Evolutionary conservation across 441 rosid genomes (phyloP), one percentile per base, ranked within the genome.

Genomic region (Gossypium schwendimanii): DNA sequence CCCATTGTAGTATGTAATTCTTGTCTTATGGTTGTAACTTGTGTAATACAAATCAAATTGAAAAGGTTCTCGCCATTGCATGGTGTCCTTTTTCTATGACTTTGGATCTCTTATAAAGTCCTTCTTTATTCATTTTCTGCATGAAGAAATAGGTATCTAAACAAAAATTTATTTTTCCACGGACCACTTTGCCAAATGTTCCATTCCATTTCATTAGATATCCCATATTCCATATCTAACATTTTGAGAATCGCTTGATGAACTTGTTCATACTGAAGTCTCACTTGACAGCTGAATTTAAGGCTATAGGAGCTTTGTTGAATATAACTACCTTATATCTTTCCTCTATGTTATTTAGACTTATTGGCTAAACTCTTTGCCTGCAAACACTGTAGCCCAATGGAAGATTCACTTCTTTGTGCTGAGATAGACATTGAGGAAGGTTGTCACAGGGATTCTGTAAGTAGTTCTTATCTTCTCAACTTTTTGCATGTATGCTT

Each of bases 381-480:
- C 59, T 55, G 68, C 75, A 8, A 63, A 58, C 44, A 77, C 57
- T 81, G 81, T 81, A 91, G 97, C 71, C 81, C 91, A 71, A 50
- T 84, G 81, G 94, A 85, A 83, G 94, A 92, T 69, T 79, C 89
- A 52, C 87, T 92, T 78, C 86, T 88, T 69, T 67, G 75, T 52
- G 69, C 21, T 7, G 76, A 81, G 50, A 72, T 57, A 41, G 88
- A 87, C 53, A 77, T 81, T n/a, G 91, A 85, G 74, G 88, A 81
- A 79, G 80, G 70, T 71, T 77, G 64, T 76, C 76, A 68, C 67
- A 70, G 63, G 33, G 78, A 70, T 60, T 70, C 65, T 71, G 97
- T 91, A 86, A 59, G 94, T 81, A n/a, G 28, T 49, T 26, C 12
- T 67, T 47, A 23, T 65, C 20, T 24, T 65, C 70, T 63, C 12